phyloP scores from a whole-genome alignment of 75 land plant genomes.

The Pseudotsuga menziesii region DNA sequence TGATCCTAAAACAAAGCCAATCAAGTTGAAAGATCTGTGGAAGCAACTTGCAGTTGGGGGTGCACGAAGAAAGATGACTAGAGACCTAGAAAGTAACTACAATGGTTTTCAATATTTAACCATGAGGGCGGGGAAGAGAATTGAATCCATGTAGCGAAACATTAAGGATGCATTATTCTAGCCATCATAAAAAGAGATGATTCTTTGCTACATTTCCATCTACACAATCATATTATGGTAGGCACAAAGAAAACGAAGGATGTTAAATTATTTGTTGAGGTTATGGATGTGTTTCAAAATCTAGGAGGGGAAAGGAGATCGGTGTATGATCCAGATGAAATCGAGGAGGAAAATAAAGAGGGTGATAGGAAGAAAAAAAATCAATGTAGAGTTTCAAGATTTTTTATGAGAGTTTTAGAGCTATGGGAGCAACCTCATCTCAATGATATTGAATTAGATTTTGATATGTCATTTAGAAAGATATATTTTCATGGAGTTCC shows the following conservation, averaged over 20 bases:
- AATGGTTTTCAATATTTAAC: slow-evolving; percentile 89
- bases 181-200: slow-evolving; percentile 97
- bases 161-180: slow-evolving; percentile 95
- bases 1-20: slow-evolving; percentile 67
- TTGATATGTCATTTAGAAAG: slow-evolving; percentile 86
- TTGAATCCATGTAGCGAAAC: slow-evolving; percentile 76
- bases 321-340: slow-evolving; percentile 84
- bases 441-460: slow-evolving; percentile 73
- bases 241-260: slow-evolving; percentile 97
- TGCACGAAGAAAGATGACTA: slow-evolving; percentile 67
- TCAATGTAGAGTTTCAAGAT: slow-evolving; percentile 73
- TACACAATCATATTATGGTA: slow-evolving; percentile 94
- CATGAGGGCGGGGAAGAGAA: slow-evolving; percentile 68
- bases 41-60: slow-evolving; percentile 84
- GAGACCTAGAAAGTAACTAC: slow-evolving; percentile 67
- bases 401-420: slow-evolving; percentile 79
- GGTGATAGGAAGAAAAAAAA: slow-evolving; percentile 82
- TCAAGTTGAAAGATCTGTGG: slow-evolving; percentile 77
- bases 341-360: slow-evolving; percentile 92
- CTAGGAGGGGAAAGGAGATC: slow-evolving; percentile 79
- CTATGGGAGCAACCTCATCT: slow-evolving; percentile 78
- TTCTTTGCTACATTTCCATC: slow-evolving; percentile 80
- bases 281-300: slow-evolving; percentile 91
- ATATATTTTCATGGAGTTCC: slow-evolving; percentile 96
- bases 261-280: slow-evolving; percentile 79